Evolutionary conservation across 2,329 filamentous ascomycete species (phyloP), one percentile per base, ranked within the genome.

Genomic region (Teratosphaeriaceae sp.): DNA sequence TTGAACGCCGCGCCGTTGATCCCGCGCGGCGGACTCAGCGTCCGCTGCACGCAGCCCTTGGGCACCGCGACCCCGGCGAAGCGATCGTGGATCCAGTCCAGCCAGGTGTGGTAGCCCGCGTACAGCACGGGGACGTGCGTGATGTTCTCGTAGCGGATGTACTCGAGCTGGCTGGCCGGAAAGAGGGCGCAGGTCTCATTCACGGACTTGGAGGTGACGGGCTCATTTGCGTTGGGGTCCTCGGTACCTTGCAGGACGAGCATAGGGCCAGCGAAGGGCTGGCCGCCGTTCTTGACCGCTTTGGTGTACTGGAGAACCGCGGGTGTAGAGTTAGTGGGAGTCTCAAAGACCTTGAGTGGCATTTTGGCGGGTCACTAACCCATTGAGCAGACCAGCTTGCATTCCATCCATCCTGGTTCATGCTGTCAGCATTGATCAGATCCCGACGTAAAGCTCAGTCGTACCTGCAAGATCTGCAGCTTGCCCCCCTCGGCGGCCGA

Each of bases 231-330:
- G 23, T 46, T 47, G 13, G 40, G 40, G 42, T 62, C 59, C 9
- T 39, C 43, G 22, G 49, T 53, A 38, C 65, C 66, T 38, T 67
- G 63, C 2, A 68, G 16, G 3, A 69, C 61, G 0, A 69, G 51
- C 48, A 70, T 43, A 3, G 65, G 67, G 0, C 63, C 65, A 1
- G 48, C 47, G 35, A 67, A 61, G 4, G 59, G 49, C 27, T 54
- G 59, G 2, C 59, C 53, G 1, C 64, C 65, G 11, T 53, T 59
- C 20, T 51, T 49, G 15, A 50, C 50, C 1, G 62, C 35, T 15
- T 56, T 47, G 1, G 49, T 46, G 40, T 58, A 66, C 40, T n/a
- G n/a, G n/a, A n/a, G n/a, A n/a, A n/a, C n/a, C n/a, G n/a, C n/a
- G n/a, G n/a, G n/a, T n/a, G n/a, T n/a, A n/a, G n/a, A n/a, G n/a